These are phyloP conservation scores for Ambrosiella xylebori DNA, from an alignment of 2,329 filamentous ascomycete species.

Conservation along the genomic window DNA sequence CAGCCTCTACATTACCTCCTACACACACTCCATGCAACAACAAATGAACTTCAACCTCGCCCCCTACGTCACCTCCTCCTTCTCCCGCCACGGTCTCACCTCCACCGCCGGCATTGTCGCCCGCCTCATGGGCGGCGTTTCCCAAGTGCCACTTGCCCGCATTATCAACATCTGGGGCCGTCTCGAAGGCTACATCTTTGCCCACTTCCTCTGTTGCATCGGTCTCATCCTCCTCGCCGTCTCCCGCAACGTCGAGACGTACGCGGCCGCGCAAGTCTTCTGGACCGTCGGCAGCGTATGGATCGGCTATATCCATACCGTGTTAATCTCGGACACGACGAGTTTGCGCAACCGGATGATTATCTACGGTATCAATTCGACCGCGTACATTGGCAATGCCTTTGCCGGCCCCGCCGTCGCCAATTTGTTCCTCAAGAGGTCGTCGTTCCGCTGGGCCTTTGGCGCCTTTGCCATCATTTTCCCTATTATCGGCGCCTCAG, in stretches of 20 bases:
- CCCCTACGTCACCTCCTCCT: slow-evolving; percentile 33
- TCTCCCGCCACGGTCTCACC: slow-evolving; percentile 35
- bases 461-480: slow-evolving; percentile 48
- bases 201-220: slow-evolving; percentile 31
- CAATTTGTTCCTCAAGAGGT: slow-evolving; percentile 30
- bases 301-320: slow-evolving; percentile 26
- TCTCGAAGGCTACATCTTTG: slow-evolving; percentile 41
- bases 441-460: slow-evolving; percentile 51
- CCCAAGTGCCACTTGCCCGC: slow-evolving; percentile 49
- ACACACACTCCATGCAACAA: slow-evolving; percentile 20
- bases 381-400: slow-evolving; percentile 49
- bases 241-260: slow-evolving; percentile 41
- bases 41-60: slow-evolving; percentile 24
- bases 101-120: slow-evolving; percentile 36
- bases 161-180: slow-evolving; percentile 51
- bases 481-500: slow-evolving; percentile 39
- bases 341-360: slow-evolving; percentile 47
- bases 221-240: slow-evolving; percentile 49
- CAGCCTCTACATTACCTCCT: slow-evolving; percentile 5
- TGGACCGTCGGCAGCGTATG: slow-evolving; percentile 41
- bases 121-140: slow-evolving; percentile 38
- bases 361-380: slow-evolving; percentile 43
- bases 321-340: slow-evolving; percentile 54
- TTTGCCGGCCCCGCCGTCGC: slow-evolving; percentile 45
- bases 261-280: slow-evolving; percentile 48